Evolutionary conservation across 2,329 filamentous ascomycete genomes (phyloP), one percentile per base, ranked within the genome.

Genomic region (Arachnopeziza araneosa): DNA sequence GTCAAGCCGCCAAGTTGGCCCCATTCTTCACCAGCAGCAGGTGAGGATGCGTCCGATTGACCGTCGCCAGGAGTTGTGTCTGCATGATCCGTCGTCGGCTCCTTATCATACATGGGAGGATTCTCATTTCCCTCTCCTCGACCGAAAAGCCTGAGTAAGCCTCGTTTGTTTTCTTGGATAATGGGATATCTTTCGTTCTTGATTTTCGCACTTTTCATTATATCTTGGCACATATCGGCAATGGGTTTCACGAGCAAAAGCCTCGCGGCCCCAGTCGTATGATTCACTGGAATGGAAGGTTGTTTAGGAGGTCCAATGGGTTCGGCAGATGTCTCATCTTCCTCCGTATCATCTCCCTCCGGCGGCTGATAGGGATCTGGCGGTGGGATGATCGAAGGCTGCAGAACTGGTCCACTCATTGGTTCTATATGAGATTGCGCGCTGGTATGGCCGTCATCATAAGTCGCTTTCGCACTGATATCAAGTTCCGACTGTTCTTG

Each of bases 221-320:
- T 54, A 73, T 75, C 62, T 70, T 78, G 66, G 60, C 74, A 58
- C 70, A 97, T 71, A 63, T 80, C 76, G 70, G 79, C 75, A 58
- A 95, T 91, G 0, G 86, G 82, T 0, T 82, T 82, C 86, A 89
- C 92, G 53, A 83, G 80, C 26, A 98, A 77, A 21, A 98, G 78
- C 63, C 92, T 84, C 55, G 95, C 90, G 1, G 92, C 92, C n/a
- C 91, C 85, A 0, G 93, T 97, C 0, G 91, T 96, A 70, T 98
- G 93, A 66, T 96, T 90, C 26, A 87, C 83, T 0, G 91, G 90
- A 59, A 96, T 90, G 1, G 88, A 84, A 17, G 89, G 83, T 65
- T 86, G 81, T 53, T 84, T 85, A 1, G 81, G 81, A 14, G 75
- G 76, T 7, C 83, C 80, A 12, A 79, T 75, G 8, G 70, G 64